Base-by-base conservation (phyloP, 1,284 basidiomycete species). In the Heterobasidion parviporum region DNA sequence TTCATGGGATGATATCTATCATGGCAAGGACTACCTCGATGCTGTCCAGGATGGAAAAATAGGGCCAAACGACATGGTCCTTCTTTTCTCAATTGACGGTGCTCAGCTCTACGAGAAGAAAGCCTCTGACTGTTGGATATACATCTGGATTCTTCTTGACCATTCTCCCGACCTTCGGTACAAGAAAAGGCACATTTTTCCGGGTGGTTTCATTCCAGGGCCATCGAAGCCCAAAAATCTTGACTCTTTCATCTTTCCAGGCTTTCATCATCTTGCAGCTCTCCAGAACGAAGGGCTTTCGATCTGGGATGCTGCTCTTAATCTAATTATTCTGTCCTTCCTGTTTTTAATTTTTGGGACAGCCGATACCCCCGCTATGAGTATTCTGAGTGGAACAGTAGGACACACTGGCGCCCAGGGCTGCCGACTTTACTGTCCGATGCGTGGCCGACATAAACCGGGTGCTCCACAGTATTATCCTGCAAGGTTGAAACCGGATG, bases 321-420 rank as follows among this genome's bases (percentile, higher is more conserved):
- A 64, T 10, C 26, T 14, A 6, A 18, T 56, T 6, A 56, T 60
- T 43, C 34, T 36, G n/a, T 64, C 63, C 2, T 6, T 56, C 32
- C 54, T 59, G 5, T 62, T 62, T 49, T 15, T 68, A 3, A 41
- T 55, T 7, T 50, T 67, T 20, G 59, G 38, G 0, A 58, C 59
- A 2, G 67, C 65, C 0, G 63, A 67, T 51, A 57, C 57, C 5
- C 63, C 55, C 41, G 68, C 57, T 10, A 61, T 71, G 61, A 54
- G 64, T 1, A 54, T 63, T 18, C 46, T 75, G 1, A 66, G 63
- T 55, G 73, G 73, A 0, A 58, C 60, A 12, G 69, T 72, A 18
- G 69, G 72, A 1, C 72, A 73, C 53, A 61, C 65, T 45, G 73
- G 73, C 0, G 55, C 54, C 0, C 50, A 62, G 20, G 70, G 67